A percentile compares a stretch with the other conserved stretches of the same genome.
Conservation (phyloP, 2,329 filamentous ascomycete genomes). For the Malbranchea zuffiana region DNA sequence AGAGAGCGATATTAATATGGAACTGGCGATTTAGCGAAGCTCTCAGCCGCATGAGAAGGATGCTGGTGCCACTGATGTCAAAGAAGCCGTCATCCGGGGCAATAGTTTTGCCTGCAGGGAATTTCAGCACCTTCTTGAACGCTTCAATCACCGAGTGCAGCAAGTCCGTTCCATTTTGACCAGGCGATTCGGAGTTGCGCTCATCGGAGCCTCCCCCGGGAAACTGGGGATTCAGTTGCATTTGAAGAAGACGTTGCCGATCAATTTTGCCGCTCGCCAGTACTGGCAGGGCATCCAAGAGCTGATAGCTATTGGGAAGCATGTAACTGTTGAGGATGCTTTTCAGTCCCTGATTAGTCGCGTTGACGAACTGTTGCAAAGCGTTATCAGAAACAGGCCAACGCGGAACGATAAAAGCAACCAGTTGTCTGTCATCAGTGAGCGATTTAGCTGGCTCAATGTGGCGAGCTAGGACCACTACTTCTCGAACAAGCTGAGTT, state of each 20-base stretch:
- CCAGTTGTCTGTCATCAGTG: slow-evolving; percentile 9
- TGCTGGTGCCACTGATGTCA: slow-evolving; percentile 10
- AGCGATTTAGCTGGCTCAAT: no score
- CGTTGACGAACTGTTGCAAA: slow-evolving; percentile 5
- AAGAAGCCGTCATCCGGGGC: slow-evolving; percentile 10
- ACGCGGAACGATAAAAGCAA: slow-evolving; percentile 9
- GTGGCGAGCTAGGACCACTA: slow-evolving; percentile 4
- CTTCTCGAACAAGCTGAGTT: no score
- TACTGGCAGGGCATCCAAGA: slow-evolving; percentile 10
- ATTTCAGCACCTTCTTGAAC: slow-evolving; percentile 8
- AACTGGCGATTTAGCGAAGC: slow-evolving; percentile 9
- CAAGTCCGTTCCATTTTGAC: not conserved
- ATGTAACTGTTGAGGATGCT: slow-evolving; percentile 8
- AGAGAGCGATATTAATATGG: slow-evolving; percentile 5
- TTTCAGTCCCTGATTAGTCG: slow-evolving; percentile 3
- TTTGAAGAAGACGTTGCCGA: slow-evolving; percentile 8
- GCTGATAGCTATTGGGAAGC: slow-evolving; percentile 11
- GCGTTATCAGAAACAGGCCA: slow-evolving; percentile 8
- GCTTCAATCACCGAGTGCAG: slow-evolving; percentile 4
- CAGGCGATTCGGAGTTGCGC: not conserved
- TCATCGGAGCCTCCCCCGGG: not conserved
- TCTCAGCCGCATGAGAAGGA: slow-evolving; percentile 9
- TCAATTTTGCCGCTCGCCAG: slow-evolving; percentile 10
- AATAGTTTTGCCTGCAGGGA: slow-evolving; percentile 6
- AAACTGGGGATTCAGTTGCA: slow-evolving; percentile 4